phyloP scores from a whole-genome alignment of 257 asterid genomes.

The Nicotiana sylvestris region DNA sequence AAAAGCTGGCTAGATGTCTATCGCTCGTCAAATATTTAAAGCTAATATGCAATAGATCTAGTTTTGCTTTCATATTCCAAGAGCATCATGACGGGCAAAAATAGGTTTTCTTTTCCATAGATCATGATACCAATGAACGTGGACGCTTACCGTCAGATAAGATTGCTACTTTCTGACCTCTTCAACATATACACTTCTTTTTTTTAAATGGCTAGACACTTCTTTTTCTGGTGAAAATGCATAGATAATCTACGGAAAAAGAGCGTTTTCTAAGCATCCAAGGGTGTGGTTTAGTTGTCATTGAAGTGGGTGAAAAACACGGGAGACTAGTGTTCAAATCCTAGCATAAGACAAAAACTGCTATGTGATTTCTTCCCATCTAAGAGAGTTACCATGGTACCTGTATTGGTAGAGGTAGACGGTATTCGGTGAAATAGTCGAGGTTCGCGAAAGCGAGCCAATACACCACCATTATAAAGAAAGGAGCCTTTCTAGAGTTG shows the following conservation, averaged over 20 bases:
- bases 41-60: neutral
- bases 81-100: neutral
- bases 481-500: neutral
- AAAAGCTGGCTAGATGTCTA: neutral
- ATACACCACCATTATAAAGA: neutral
- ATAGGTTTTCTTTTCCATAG: neutral
- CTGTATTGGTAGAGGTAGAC: neutral
- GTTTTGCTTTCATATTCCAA: neutral
- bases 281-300: neutral
- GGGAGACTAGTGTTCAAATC: neutral
- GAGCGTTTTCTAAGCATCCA: neutral
- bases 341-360: neutral
- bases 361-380: neutral
- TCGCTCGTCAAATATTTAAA: neutral
- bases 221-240: neutral
- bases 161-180: neutral
- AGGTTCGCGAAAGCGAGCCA: neutral
- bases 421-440: neutral
- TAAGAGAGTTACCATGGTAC: neutral
- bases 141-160: neutral
- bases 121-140: neutral
- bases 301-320: neutral
- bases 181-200: neutral
- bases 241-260: neutral
- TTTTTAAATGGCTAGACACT: neutral